Evolutionary conservation across 441 rosid genomes (phyloP).

Genomic region (Erodium texanum): DNA sequence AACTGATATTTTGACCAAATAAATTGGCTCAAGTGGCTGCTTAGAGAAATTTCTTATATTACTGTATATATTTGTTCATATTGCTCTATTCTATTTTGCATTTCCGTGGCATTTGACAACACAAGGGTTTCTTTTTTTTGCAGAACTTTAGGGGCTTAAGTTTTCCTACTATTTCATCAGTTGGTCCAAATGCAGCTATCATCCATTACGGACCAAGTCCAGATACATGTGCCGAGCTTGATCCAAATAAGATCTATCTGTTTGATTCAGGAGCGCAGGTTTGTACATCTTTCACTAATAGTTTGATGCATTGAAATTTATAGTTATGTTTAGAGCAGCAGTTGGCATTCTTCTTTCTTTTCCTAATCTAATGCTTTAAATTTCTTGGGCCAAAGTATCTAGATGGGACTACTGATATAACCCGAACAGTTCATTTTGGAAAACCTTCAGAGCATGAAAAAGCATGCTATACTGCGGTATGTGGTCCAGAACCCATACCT

Average conservation of each 20-base stretch:
- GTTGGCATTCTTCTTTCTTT: not conserved
- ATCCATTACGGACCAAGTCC: constrained; percentile 71
- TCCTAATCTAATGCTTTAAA: constrained; percentile 10
- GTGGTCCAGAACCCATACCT: constrained; percentile 11
- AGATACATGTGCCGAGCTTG: constrained; percentile 79
- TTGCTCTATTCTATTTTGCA: not conserved
- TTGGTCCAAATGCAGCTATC: constrained; percentile 91
- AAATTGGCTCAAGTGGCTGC: not conserved
- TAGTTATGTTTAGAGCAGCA: not conserved
- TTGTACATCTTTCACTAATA: constrained; percentile 13
- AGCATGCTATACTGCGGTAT: constrained; percentile 79
- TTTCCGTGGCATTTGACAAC: not conserved
- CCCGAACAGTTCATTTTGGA: constrained; percentile 96
- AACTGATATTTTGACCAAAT: not conserved
- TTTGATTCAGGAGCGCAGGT: constrained; percentile 99
- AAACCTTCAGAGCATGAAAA: constrained; percentile 83
- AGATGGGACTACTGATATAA: constrained; percentile 95
- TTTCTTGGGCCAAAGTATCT: constrained; percentile 47
- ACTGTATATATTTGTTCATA: not conserved
- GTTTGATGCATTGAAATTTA: not conserved
- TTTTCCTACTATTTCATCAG: constrained; percentile 90
- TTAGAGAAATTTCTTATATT: not conserved
- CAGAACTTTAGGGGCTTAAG: constrained; percentile 92
- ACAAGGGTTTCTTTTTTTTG: constrained; percentile 19
- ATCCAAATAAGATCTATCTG: constrained; percentile 71